These are phyloP conservation scores for Colletotrichum theobromicola DNA, from an alignment of 2,329 filamentous ascomycete genomes.

Conservation along the genomic window DNA sequence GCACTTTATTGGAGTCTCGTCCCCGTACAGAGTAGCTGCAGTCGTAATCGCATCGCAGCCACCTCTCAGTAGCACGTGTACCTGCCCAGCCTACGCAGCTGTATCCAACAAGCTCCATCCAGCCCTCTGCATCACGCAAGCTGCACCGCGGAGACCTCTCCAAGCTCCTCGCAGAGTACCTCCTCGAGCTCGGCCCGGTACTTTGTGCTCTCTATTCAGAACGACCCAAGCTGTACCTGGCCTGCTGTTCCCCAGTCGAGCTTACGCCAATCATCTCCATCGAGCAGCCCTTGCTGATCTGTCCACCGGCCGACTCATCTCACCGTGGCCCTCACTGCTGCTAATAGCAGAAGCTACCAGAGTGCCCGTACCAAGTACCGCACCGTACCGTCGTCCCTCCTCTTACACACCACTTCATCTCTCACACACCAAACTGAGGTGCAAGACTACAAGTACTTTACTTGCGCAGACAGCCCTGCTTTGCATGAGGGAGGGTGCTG, in stretches of 20 bases:
- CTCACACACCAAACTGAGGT: not conserved
- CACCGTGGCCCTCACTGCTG: not conserved
- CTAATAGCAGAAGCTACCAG: not conserved
- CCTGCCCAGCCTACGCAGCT: not conserved
- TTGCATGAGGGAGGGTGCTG: not conserved
- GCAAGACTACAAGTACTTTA: not conserved
- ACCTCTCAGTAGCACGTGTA: not conserved
- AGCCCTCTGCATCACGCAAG: not conserved
- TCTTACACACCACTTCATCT: conserved; percentile 9
- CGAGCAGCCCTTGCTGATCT: conserved; percentile 7
- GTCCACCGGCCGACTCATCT: conserved; percentile 1
- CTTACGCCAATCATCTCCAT: conserved; percentile 10
- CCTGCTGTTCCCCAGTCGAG: conserved; percentile 7
- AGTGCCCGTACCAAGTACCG: not conserved
- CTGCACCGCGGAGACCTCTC: not conserved
- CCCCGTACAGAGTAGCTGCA: conserved; percentile 1
- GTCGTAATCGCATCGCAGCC: conserved; percentile 6
- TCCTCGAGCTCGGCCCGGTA: not conserved
- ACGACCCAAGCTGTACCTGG: not conserved
- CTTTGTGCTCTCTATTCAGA: not conserved
- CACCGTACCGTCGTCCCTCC: not conserved
- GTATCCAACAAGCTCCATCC: not conserved
- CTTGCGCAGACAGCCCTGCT: not conserved
- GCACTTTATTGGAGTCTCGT: not conserved
- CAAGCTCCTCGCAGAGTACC: not conserved